These are phyloP conservation scores for Globisporangium perplexum DNA, from an alignment of 352 stramenopile genomes.

Conservation along the genomic window DNA sequence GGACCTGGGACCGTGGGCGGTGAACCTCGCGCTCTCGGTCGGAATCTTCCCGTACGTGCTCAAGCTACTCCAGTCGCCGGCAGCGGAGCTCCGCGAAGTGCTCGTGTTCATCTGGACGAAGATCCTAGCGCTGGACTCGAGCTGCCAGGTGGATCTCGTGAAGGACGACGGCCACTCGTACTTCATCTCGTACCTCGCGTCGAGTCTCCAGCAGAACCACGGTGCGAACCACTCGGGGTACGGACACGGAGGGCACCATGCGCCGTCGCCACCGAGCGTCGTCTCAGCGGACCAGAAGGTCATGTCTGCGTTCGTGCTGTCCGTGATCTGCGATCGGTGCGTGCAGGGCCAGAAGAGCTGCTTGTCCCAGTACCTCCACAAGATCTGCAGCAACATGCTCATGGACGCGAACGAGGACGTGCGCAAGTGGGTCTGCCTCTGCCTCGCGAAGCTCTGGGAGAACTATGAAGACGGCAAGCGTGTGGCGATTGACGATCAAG, in stretches of 20 bases:
- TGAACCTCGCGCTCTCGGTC: conserved; percentile 91
- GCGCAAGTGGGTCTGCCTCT: conserved; percentile 87
- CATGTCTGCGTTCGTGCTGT: conserved; percentile 95
- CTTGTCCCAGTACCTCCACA: conserved; percentile 87
- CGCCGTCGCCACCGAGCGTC: conserved; percentile 14
- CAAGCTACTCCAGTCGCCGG: conserved; percentile 95
- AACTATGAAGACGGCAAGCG: conserved; percentile 88
- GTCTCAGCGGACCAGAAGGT: conserved; percentile 91
- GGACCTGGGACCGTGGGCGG: conserved; percentile 91
- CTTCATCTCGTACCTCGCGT: conserved; percentile 93
- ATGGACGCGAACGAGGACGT: conserved; percentile 61
- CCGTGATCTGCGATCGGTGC: conserved; percentile 92
- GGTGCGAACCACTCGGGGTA: conserved; percentile 6
- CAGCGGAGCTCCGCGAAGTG: conserved; percentile 94
- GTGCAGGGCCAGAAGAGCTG: conserved; percentile 90
- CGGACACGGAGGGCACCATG: conserved; percentile 6
- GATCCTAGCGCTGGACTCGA: conserved; percentile 95
- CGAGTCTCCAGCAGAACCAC: conserved; percentile 55
- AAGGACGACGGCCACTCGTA: conserved; percentile 95
- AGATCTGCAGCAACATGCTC: conserved; percentile 66
- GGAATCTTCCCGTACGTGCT: conserved; percentile 99
- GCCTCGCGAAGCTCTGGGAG: conserved; percentile 94
- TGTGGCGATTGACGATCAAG: conserved; percentile 75
- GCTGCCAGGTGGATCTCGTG: conserved; percentile 94
- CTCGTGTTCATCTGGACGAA: conserved; percentile 92